Evolutionary conservation across 2,329 filamentous ascomycete species (phyloP).

Genomic region (Emmonsiellopsis sp.): DNA sequence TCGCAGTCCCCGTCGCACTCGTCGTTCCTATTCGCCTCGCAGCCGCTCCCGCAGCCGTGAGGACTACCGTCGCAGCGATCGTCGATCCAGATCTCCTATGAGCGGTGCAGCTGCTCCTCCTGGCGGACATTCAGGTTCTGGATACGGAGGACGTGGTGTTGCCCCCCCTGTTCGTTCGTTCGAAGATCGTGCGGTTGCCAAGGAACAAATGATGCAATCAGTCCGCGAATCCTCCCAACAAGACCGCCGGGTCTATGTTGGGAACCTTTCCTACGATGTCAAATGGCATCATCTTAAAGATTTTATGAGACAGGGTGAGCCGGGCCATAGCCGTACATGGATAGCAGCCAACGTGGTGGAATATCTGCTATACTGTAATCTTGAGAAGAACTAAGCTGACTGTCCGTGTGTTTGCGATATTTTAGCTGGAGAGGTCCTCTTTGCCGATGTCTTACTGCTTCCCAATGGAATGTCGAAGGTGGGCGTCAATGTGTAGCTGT

Average conservation of each 20-base stretch:
- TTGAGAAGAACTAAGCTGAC: conserved; percentile 20
- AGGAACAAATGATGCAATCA: conserved; percentile 93
- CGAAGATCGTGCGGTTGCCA: conserved; percentile 74
- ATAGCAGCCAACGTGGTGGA: neutral
- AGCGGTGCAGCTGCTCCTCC: conserved; percentile 59
- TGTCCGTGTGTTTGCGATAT: conserved; percentile 21
- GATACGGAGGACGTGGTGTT: conserved; percentile 51
- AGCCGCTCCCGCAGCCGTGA: conserved; percentile 71
- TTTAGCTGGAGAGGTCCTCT: conserved; percentile 95
- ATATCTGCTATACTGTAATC: conserved; percentile 10
- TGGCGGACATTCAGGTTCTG: conserved; percentile 60
- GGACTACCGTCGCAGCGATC: conserved; percentile 64
- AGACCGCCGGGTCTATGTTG: conserved; percentile 98
- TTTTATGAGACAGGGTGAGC: conserved; percentile 98
- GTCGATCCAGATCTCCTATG: conserved; percentile 81
- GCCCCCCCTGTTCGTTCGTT: conserved; percentile 61
- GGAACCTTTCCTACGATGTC: conserved; percentile 97
- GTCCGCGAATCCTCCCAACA: conserved; percentile 93
- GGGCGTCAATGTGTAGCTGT: conserved; percentile 85
- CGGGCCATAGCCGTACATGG: conserved; percentile 15
- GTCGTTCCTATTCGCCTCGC: conserved; percentile 70
- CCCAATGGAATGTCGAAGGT: conserved; percentile 99
- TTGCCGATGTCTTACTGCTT: conserved; percentile 98
- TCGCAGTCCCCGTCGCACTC: conserved; percentile 68
- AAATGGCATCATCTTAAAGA: conserved; percentile 99